Conservation (phyloP, 352 stramenopile genomes). For the Phytophthora uliginosa region DNA sequence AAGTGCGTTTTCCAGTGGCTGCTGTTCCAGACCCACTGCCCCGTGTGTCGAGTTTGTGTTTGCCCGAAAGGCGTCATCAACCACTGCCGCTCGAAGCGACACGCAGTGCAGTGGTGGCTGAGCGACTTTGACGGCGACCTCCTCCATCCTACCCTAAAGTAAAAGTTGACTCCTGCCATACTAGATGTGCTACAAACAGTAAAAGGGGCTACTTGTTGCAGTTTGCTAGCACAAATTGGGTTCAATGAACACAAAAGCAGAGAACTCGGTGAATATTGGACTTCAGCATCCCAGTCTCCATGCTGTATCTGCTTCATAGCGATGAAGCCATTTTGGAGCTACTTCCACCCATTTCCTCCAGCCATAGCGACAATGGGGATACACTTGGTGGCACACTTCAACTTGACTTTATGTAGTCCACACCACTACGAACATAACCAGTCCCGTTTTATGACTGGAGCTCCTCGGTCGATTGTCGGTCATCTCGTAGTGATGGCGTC, state of each 20-base stretch:
- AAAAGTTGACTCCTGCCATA: no score
- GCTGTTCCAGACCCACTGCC: constrained; percentile 69
- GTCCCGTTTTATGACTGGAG: constrained; percentile 28
- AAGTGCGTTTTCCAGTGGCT: constrained; percentile 78
- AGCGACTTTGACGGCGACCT: constrained; percentile 43
- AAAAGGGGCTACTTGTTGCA: no score
- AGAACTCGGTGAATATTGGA: no score
- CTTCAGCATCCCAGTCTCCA: no score
- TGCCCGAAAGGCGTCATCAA: constrained; percentile 55
- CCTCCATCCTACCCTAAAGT: no score
- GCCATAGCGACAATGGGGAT: no score
- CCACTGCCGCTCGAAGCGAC: constrained; percentile 50
- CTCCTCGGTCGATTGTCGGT: constrained; percentile 27
- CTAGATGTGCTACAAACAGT: no score
- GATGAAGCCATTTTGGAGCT: no score
- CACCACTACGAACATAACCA: constrained; percentile 8
- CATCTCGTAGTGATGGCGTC: constrained; percentile 21
- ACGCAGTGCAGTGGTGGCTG: constrained; percentile 66
- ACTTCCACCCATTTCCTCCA: no score
- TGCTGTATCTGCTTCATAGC: no score
- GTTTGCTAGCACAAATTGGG: no score
- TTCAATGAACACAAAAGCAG: no score
- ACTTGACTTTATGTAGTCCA: constrained; percentile 12
- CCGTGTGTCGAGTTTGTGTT: constrained; percentile 56
- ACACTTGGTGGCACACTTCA: not conserved